Conservation (phyloP, 2,329 filamentous ascomycete genomes). For the Drechslerella dactyloides region DNA sequence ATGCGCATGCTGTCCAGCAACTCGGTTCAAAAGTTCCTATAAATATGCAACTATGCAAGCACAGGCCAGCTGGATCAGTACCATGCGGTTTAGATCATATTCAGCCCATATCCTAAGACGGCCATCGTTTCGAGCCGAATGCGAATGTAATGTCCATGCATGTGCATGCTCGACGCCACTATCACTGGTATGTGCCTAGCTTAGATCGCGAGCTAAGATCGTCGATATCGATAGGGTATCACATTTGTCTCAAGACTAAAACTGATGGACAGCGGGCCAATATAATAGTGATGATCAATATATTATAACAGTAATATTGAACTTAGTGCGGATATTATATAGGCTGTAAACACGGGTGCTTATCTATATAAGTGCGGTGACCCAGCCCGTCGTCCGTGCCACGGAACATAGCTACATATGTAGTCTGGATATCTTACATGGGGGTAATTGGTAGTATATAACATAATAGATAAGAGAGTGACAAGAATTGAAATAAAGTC, state of each 20-base stretch:
- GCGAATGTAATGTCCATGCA: not conserved
- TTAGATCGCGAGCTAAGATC: too few species aligned
- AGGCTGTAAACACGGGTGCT: not conserved
- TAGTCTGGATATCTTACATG: not conserved
- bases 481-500: slow-evolving; percentile 1
- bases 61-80: not conserved
- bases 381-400: slow-evolving; percentile 1
- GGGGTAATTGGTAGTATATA: not conserved
- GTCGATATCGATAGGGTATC: too few species aligned
- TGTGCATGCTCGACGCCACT: not conserved
- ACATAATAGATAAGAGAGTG: not conserved
- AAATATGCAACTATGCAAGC: not conserved
- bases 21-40: not conserved
- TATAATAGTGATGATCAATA: not conserved
- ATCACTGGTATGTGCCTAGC: too few species aligned
- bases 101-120: not conserved
- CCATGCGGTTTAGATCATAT: too few species aligned
- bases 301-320: too few species aligned
- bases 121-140: not conserved
- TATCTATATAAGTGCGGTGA: not conserved
- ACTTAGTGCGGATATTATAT: not conserved
- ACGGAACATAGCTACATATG: not conserved
- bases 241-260: too few species aligned
- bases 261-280: not conserved
- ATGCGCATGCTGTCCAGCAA: too few species aligned